Evolutionary conservation across 371 early-diverging fungal species (phyloP), one percentile per base, ranked within the genome.

Genomic region (Apophysomyces ossiformis): DNA sequence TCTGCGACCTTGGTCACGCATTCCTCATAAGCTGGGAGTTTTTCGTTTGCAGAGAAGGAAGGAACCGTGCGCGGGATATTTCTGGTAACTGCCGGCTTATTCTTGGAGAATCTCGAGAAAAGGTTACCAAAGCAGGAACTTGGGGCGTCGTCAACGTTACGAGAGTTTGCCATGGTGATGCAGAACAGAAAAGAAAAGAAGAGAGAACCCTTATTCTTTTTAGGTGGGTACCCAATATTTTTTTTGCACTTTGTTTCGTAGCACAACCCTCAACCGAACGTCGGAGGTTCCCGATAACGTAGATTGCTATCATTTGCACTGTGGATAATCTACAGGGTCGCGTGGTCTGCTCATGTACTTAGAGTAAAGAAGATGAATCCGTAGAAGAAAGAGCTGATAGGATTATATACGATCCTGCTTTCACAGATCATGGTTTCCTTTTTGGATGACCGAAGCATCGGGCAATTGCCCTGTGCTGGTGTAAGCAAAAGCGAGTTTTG

Each of bases 21-120:
- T 41, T 72, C 72, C 15, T 72, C 72, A 43, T 72, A 72, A 50
- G 72, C 68, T 21, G 72, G 72, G 13, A 72, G 54, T 58, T 69
- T 69, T 63, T 69, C 69, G 41, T 56, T 43, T 36, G 60, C 61
- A 38, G 69, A 56, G 41, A 44, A 50, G 54, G 44, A 47, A 8
- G 68, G 57, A 47, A 46, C 64, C 15, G 46, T 13, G 7, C 12
- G 37, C 32, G 38, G 50, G 18, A 64, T 50, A 58, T 44, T 37
- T 21, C 37, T 44, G 41, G 50, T 38, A 41, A 58, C 7, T 26
- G 57, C 37, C 38, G 57, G 57, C 32, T 57, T 57, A 16, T 62
- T 67, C 58, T 65, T 69, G 43, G 44, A 54, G 16, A 69, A 69
- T 13, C 37, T 57, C 13, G 62, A 39, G 46, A 69, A 69, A 11